A percentile compares a stretch with the other conserved stretches of the same genome.
These are phyloP conservation scores for Kuraishia ogatae DNA, from an alignment of 805 yeast species.

Conservation along the genomic window DNA sequence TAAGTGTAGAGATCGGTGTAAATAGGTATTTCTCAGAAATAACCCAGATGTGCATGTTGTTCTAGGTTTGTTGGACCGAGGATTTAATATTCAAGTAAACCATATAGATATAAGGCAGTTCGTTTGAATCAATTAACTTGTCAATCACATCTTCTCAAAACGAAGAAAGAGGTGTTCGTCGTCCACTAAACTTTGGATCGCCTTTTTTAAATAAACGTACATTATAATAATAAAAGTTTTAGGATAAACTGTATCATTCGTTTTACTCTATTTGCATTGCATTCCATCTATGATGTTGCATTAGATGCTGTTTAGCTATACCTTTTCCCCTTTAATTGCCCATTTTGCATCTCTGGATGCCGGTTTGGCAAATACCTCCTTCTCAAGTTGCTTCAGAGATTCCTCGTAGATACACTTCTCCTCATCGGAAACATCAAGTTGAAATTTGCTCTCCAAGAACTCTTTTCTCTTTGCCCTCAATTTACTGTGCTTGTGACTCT, in stretches of 20 bases:
- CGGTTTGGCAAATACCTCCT: conserved; percentile 22
- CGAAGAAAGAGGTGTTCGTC: background rate
- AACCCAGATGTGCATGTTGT: background rate
- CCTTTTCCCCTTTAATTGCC: no score
- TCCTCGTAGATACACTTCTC: conserved; percentile 33
- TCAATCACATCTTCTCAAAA: background rate
- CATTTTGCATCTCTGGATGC: background rate
- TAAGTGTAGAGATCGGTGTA: background rate
- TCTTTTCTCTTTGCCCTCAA: conserved; percentile 6
- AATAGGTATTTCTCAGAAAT: background rate
- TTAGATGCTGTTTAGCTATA: no score
- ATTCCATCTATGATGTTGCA: no score
- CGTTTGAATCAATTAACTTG: background rate
- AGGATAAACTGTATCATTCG: no score
- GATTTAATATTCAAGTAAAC: background rate
- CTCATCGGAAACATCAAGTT: conserved; percentile 23
- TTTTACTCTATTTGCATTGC: no score
- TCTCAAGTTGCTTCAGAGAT: conserved; percentile 34
- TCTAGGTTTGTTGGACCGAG: background rate
- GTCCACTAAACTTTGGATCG: background rate
- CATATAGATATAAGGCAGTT: background rate
- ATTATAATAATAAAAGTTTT: no score
- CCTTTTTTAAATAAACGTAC: background rate
- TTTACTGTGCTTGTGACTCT: conserved; percentile 1
- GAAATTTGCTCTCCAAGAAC: conserved; percentile 7